Evolutionary conservation across 345 rosid genomes (phyloP).

Genomic region (Camelina laxa): DNA sequence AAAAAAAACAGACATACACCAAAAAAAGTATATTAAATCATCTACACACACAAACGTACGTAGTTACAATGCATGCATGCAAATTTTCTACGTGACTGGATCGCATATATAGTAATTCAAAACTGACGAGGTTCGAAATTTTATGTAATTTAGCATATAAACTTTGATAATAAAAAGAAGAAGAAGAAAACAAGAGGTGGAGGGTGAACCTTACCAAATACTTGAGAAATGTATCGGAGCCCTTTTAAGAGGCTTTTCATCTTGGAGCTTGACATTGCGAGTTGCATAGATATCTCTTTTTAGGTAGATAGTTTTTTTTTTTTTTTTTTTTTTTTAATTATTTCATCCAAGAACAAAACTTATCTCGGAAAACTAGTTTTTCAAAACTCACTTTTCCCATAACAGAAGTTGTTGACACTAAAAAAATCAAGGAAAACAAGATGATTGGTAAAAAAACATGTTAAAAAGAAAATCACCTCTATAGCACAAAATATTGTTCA

Average conservation of each 20-base stretch:
- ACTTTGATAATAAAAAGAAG: neutral
- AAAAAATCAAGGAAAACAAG: neutral
- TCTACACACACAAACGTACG: no score
- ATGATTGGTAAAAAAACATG: neutral
- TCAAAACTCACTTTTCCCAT: constrained; percentile 1
- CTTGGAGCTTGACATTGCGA: constrained; percentile 60
- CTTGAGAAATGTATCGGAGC: constrained; percentile 75
- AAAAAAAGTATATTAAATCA: neutral
- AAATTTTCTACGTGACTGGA: no score
- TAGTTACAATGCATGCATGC: constrained; percentile 18
- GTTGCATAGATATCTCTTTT: constrained; percentile 24
- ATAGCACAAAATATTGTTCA: neutral
- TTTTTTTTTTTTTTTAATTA: neutral
- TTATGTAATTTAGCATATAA: neutral
- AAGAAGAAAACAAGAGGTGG: neutral
- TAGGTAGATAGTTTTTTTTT: neutral
- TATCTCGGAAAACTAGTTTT: neutral
- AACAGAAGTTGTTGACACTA: neutral
- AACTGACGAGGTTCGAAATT: no score
- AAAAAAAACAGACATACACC: no score
- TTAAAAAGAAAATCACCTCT: no score
- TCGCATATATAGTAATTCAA: no score
- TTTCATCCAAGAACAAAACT: constrained; percentile 23
- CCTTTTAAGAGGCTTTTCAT: constrained; percentile 84
- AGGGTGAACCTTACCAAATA: constrained; percentile 56